phyloP scores from a whole-genome alignment of 2,329 filamentous ascomycete species.

The Alternaria angustiovoidea region DNA sequence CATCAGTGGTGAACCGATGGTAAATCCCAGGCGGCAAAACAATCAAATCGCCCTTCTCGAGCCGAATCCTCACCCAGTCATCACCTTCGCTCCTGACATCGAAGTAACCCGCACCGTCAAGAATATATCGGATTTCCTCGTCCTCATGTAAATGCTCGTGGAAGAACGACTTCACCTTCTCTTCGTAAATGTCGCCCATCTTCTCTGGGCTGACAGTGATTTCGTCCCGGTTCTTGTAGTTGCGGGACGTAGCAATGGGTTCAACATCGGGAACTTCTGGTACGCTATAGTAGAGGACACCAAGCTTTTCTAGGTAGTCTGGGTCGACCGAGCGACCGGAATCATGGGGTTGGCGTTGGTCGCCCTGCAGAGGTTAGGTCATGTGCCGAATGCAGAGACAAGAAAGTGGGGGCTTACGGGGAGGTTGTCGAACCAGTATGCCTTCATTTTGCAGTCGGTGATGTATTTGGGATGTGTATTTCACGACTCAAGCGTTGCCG shows the following conservation, averaged over 20 bases:
- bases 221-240: constrained; percentile 95
- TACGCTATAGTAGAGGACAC: constrained; percentile 80
- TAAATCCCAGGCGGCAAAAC: constrained; percentile 96
- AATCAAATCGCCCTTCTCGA: constrained; percentile 89
- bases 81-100: constrained; percentile 86
- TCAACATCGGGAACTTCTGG: constrained; percentile 72
- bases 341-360: constrained; percentile 91
- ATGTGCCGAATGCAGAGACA: constrained; percentile 12
- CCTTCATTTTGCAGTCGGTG: constrained; percentile 63
- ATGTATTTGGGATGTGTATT: neutral
- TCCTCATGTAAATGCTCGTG: constrained; percentile 96
- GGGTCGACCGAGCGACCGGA: constrained; percentile 74
- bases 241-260: constrained; percentile 73
- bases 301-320: constrained; percentile 74
- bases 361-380: constrained; percentile 68
- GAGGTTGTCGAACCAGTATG: constrained; percentile 75
- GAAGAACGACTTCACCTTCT: constrained; percentile 94
- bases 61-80: constrained; percentile 84
- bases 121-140: constrained; percentile 96
- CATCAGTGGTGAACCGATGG: constrained; percentile 95
- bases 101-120: constrained; percentile 88
- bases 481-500: neutral
- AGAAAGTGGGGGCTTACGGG: constrained; percentile 54
- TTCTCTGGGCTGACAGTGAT: constrained; percentile 85
- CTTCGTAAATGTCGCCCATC: constrained; percentile 88